phyloP scores from a whole-genome alignment of 2,329 filamentous ascomycete genomes.

The Scleromitrula shiraiana region DNA sequence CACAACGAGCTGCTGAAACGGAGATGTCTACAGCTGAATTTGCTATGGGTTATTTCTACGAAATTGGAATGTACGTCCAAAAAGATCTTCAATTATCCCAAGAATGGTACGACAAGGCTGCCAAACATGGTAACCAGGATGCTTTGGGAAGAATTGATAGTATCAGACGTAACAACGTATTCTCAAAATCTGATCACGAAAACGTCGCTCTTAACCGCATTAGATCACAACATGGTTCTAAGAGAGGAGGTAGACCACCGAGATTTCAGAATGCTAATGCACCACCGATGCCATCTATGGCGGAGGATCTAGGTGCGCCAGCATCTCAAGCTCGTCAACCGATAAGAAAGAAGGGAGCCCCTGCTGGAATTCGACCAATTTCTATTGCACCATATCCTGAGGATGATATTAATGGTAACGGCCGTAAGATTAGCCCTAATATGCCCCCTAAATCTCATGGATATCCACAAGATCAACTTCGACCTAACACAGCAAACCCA shows the following conservation, averaged over 20 bases:
- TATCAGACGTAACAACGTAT: conserved; percentile 70
- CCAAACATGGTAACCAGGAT: conserved; percentile 86
- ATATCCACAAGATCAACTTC: conserved; percentile 32
- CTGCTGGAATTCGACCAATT: conserved; percentile 15
- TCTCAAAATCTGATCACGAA: conserved; percentile 89
- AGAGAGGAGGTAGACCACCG: conserved; percentile 52
- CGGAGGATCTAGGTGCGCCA: conserved; percentile 22
- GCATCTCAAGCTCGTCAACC: conserved; percentile 13
- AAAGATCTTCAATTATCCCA: conserved; percentile 75
- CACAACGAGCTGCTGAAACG: conserved; percentile 72
- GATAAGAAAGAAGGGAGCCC: conserved; percentile 5
- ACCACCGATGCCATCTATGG: conserved; percentile 26
- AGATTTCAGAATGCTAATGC: conserved; percentile 42
- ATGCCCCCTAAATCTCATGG: no score
- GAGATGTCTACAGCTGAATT: conserved; percentile 90
- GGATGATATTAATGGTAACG: conserved; percentile 41
- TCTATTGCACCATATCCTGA: conserved; percentile 60
- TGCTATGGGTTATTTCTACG: conserved; percentile 93
- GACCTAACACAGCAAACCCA: conserved; percentile 31
- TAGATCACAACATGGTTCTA: conserved; percentile 69
- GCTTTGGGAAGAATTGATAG: conserved; percentile 75
- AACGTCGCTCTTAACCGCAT: conserved; percentile 83
- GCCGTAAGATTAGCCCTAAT: neutral
- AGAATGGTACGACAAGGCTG: conserved; percentile 84
- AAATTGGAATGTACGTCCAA: conserved; percentile 89